A percentile compares a stretch with the other conserved stretches of the same genome.
Conservation (phyloP, 2,329 filamentous ascomycete species). For the Calonectria hongkongensis region DNA sequence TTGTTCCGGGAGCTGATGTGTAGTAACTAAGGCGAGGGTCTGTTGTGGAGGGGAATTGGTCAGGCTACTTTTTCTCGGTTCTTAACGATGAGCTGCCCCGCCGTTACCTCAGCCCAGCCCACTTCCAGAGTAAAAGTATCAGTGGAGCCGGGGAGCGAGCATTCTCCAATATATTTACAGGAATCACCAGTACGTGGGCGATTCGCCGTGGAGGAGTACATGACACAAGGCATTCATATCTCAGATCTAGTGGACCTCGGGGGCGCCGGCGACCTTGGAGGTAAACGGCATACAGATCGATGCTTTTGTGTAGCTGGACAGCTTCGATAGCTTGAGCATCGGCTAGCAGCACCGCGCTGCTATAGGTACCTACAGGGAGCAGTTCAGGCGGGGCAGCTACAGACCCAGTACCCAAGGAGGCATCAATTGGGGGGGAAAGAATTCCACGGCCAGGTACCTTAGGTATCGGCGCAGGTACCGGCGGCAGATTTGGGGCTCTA, state of each 20-base stretch:
- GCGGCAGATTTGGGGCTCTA: background rate
- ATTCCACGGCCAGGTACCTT: slow-evolving; percentile 25
- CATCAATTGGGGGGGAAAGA: slow-evolving; percentile 25
- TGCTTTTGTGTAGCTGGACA: background rate
- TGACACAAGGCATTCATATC: background rate
- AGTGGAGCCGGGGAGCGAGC: slow-evolving; percentile 22
- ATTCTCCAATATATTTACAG: slow-evolving; percentile 5
- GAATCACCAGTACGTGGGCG: background rate
- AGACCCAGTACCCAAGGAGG: slow-evolving; percentile 5
- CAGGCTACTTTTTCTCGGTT: slow-evolving; percentile 30
- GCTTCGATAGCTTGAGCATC: slow-evolving; percentile 16
- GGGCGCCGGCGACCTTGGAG: background rate
- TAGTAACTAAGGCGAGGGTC: slow-evolving; percentile 19
- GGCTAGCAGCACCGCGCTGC: slow-evolving; percentile 6
- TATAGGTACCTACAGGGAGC: slow-evolving; percentile 28
- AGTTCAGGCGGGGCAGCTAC: slow-evolving; percentile 30
- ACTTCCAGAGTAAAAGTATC: slow-evolving; percentile 10
- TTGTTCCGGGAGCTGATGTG: slow-evolving; percentile 12
- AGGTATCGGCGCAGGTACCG: slow-evolving; percentile 19
- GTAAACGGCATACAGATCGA: background rate
- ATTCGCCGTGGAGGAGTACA: background rate
- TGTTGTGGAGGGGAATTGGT: slow-evolving; percentile 27
- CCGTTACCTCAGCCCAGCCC: slow-evolving; percentile 36
- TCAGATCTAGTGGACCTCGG: background rate
- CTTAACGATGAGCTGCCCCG: slow-evolving; percentile 27